Base-by-base conservation (phyloP, 139 green algal genomes). In the Chlamydomonas schloesseri region DNA sequence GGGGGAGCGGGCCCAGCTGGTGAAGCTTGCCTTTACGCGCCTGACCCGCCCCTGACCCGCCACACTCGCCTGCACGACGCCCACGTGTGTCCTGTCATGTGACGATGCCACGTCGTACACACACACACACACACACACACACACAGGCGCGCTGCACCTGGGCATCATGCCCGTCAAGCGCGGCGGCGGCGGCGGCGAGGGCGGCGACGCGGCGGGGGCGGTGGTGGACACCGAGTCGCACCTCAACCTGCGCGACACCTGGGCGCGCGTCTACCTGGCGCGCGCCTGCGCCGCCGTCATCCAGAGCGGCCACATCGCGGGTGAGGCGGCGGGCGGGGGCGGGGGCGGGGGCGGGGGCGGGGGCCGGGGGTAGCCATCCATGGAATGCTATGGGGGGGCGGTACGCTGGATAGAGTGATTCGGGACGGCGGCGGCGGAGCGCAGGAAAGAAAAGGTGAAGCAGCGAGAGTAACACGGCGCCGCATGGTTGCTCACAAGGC, bases 201-300 rank as follows among this genome's bases (percentile, higher is more conserved):
- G 47, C 20, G 60, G 60, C 46, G n/a, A n/a, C n/a, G 26, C 20
- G 65, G 72, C 28, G n/a, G 15, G 33, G 57, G 31, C 28, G 57
- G 42, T 8, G 42, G 6, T 42, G 10, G 73, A 78, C 46, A 50
- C 17, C 31, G 82, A 85, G 58, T 65, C 26, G 20, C 76, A 81
- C 46, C 82, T 93, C 34, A 96, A 94, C 73, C 84, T 97, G 20
- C 70, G 84, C 2, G 95, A 97, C 89, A 82, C 85, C 18, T 97
- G 92, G 88, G 92, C 91, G 9, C 90, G 95, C 10, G 73, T 97
- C n/a, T 92, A 97, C 89, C 88, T 98, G 69, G 95, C 94, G 0
- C 88, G 95, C 8, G 86, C 92, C 17, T 97, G 95, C 78, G 91
- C 92, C 0, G 84, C 88, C 11, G 83, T 95, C 50, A 86, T 96